Evolutionary conservation across 2,329 filamentous ascomycete species (phyloP), one percentile per base, ranked within the genome.

Genomic region (Ceratocystiopsis brevicomis): DNA sequence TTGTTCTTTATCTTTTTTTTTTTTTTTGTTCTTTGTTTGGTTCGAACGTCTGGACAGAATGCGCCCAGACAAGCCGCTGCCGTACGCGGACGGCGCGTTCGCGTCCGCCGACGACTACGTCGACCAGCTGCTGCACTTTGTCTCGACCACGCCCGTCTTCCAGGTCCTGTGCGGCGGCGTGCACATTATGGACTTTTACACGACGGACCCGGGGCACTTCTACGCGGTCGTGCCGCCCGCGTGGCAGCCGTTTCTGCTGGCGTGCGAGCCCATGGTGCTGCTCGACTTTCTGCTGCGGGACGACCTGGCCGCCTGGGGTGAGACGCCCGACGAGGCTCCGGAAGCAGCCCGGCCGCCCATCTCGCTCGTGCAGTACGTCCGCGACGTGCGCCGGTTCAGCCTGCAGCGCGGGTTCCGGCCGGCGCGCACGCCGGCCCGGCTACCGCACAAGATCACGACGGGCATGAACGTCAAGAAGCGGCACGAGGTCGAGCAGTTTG

Each of bases 391-490:
- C 38, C 71, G 67, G 45, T 69, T 87, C 50, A 74, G 77, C 13
- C 62, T 96, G 21, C 61, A 62, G 9, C 68, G 87, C 33, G 65
- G 74, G 2, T 81, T 82, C 44, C 53, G 58, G 1, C 58, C 65
- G 0, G 25, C 38, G 2, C 21, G 32, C 12, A 16, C 34, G 15
- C 9, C 16, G 18, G 66, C 72, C 6, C 66, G 68, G 50, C 57
- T 93, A 18, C 76, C 84, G 3, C 71, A 75, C 40, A 71, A 79
- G 51, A 73, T 94, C 15, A 73, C 82, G 0, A 72, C 93, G 14
- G 90, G 90, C 4, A 98, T 98, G 90, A 93, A 85, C 49, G 74
- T 81, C 16, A 98, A 98, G 59, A 98, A 98, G 61, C 70, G 84
- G 1, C 90, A 98, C 55, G 90, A 98, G 62, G 90, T 96, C 32